Evolutionary conservation across 495 filamentous ascomycete species (phyloP).

Genomic region (Chaetomium tenue): DNA sequence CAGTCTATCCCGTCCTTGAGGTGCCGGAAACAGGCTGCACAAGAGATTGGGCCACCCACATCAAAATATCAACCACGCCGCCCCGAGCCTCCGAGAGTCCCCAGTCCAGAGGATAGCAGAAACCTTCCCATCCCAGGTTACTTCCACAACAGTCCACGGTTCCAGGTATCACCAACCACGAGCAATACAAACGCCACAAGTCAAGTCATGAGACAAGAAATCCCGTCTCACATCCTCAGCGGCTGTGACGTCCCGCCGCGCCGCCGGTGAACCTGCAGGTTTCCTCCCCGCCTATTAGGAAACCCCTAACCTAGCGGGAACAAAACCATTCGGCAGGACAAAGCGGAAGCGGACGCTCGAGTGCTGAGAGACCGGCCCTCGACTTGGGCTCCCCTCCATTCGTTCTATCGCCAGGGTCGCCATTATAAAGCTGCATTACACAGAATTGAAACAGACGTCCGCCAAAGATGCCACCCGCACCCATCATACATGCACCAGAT

Average conservation of each 20-base stretch:
- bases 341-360: background rate
- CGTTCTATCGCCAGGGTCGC: background rate
- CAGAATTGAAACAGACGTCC: background rate
- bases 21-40: background rate
- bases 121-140: background rate
- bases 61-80: background rate
- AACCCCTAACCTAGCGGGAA: too few species aligned
- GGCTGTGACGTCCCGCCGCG: background rate
- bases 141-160: constrained; percentile 9
- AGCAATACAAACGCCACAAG: background rate
- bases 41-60: background rate
- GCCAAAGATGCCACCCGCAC: constrained; percentile 12
- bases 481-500: constrained; percentile 13
- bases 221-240: background rate
- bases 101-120: background rate
- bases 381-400: background rate
- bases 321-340: background rate
- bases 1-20: constrained; percentile 9
- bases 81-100: background rate
- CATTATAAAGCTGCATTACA: background rate
- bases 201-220: background rate
- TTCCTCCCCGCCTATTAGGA: background rate
- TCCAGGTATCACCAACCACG: constrained; percentile 19
- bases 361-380: too few species aligned
- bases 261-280: background rate